Evolutionary conservation across 768 basidiomycete genomes (phyloP).

Genomic region (Trametes punicea): DNA sequence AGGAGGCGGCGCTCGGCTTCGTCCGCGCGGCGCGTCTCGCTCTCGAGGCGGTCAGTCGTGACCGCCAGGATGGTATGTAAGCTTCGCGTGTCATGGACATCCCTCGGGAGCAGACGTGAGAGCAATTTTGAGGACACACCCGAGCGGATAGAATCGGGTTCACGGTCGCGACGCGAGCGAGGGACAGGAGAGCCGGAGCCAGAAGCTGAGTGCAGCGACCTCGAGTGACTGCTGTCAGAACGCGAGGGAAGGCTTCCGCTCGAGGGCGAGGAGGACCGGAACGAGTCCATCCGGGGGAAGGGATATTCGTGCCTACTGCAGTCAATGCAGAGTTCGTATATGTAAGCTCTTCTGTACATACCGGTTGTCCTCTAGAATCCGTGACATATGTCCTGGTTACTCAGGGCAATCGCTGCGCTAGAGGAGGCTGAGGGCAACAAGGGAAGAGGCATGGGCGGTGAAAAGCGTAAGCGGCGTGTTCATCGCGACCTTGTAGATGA

Average conservation of each 20-base stretch:
- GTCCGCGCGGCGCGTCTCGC: slow-evolving; percentile 55
- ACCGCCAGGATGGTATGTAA: slow-evolving; percentile 23
- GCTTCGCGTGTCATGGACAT: slow-evolving; percentile 21
- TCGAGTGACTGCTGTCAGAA: slow-evolving; percentile 18
- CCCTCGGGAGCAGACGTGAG: slow-evolving; percentile 22
- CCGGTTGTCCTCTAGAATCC: slow-evolving; percentile 17
- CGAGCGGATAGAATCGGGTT: slow-evolving; percentile 11
- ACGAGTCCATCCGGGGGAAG: slow-evolving; percentile 21
- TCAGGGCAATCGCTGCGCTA: slow-evolving; percentile 6
- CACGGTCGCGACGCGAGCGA: slow-evolving; percentile 18
- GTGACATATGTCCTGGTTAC: slow-evolving; percentile 9
- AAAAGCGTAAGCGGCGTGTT: slow-evolving; percentile 10
- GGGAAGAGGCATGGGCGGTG: slow-evolving; percentile 8
- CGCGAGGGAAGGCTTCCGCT: slow-evolving; percentile 22
- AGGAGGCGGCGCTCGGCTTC: slow-evolving; percentile 48
- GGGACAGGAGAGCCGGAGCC: slow-evolving; percentile 14
- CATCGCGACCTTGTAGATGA: slow-evolving; percentile 17
- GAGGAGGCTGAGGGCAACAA: slow-evolving; percentile 1
- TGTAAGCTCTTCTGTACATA: slow-evolving; percentile 3
- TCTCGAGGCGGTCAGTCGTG: slow-evolving; percentile 40
- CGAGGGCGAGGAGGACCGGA: slow-evolving; percentile 16
- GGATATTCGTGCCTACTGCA: slow-evolving; percentile 21
- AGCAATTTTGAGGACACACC: slow-evolving; percentile 21
- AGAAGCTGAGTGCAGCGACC: slow-evolving; percentile 13
- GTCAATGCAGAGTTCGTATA: neutral